phyloP scores from a whole-genome alignment of 345 rosid genomes.

The Citrus glauca region DNA sequence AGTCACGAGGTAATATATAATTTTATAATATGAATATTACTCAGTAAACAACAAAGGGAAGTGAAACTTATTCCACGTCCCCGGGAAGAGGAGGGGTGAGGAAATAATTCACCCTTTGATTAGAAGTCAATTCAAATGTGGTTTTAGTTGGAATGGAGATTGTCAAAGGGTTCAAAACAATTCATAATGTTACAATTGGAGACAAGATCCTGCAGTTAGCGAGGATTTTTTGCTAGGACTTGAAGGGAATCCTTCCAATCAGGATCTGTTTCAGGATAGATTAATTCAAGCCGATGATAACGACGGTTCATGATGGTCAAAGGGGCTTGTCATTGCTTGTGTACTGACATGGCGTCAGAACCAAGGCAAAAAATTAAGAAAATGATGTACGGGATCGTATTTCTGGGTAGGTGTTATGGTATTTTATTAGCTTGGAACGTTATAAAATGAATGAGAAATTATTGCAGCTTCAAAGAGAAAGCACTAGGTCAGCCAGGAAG shows the following conservation, averaged over 20 bases:
- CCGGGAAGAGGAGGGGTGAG: neutral
- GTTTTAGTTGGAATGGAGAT: slow-evolving; percentile 15
- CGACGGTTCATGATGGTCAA: neutral
- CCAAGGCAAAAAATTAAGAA: neutral
- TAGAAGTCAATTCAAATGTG: slow-evolving; percentile 31
- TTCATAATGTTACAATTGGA: neutral
- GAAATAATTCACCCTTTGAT: slow-evolving; percentile 16
- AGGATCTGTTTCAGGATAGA: slow-evolving; percentile 3
- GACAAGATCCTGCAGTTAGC: slow-evolving; percentile 6
- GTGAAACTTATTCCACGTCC: neutral
- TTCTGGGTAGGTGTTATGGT: neutral
- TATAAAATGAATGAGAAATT: neutral
- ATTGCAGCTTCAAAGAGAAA: neutral
- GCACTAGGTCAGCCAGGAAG: neutral
- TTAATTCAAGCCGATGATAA: neutral
- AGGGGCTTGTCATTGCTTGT: neutral
- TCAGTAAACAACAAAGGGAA: neutral
- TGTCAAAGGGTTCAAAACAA: slow-evolving; percentile 8
- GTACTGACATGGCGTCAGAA: neutral
- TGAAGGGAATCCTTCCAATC: slow-evolving; percentile 11
- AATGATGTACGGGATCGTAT: too few relatives aligned
- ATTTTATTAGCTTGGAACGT: neutral
- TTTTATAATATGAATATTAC: too few relatives aligned
- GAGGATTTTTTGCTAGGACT: slow-evolving; percentile 13
- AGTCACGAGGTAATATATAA: too few relatives aligned